Base-by-base conservation (phyloP, 805 yeast genomes). In the Komagataella populi region DNA sequence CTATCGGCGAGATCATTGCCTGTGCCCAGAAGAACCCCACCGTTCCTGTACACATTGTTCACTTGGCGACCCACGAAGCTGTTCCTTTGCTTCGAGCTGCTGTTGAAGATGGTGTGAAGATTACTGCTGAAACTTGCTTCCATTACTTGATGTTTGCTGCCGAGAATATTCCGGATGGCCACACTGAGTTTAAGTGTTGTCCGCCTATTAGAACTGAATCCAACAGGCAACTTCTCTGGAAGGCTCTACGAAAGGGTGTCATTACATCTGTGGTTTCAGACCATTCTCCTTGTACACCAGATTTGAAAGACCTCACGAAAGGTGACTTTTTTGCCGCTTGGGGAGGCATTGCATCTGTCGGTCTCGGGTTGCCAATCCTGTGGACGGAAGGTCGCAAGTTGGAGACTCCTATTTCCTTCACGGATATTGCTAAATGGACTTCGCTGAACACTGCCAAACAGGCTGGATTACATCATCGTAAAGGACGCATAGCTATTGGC, bases 261-360 rank as follows among this genome's bases (percentile, higher is more conserved):
- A 83, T 90, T 54, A 77, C 86, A 14, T 81, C 96, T 3, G 95
- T 90, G 4, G 97, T 91, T 6, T 85, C 95, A 10, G 98, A 90
- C 65, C 98, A 90, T 67, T 87, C 96, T 3, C 98, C 97, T 2
- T 90, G 98, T 67, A 87, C 96, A 0, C 96, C 97, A 0, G 87
- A 87, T 54, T 71, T 90, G 60, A 90, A 90, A 66, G 85, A 87
- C 20, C 71, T 88, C 50, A 83, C 80, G 8, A 73, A 78, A 54
- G 96, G 96, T 45, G 96, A 90, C 63, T 90, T 90, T 63, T 80
- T 90, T 58, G 77, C 82, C 43, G 95, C 97, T 2, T 90, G 98
- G 98, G 98, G 97, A 43, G 98, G 98, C 7, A 88, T 90, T 45
- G 76, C 96, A 1, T 86, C 96, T 1, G 95, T 90, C 36, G 98